Conservation (phyloP, 768 basidiomycete species). For the Mrakia frigida region DNA sequence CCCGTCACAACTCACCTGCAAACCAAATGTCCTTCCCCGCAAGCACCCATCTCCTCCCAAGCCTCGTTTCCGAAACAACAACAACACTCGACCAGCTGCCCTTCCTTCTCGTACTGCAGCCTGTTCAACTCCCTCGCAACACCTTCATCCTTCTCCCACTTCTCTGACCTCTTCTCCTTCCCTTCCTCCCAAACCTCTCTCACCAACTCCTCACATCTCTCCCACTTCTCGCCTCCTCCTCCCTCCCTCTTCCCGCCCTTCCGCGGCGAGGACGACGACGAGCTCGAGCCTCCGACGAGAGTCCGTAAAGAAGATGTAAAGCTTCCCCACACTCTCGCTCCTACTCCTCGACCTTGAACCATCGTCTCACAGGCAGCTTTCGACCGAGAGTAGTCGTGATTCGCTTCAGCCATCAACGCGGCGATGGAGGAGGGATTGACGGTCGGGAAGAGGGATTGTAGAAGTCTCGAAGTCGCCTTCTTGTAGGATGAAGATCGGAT, state of each 20-base stretch:
- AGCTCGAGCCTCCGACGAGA: neutral
- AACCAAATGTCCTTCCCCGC: constrained; percentile 25
- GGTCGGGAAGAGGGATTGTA: neutral
- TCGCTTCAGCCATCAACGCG: constrained; percentile 18
- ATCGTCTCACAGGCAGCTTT: constrained; percentile 3
- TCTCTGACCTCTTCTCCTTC: neutral
- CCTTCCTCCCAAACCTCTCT: constrained; percentile 18
- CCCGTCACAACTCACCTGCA: constrained; percentile 14
- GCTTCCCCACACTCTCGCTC: constrained; percentile 9
- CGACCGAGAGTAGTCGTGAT: constrained; percentile 13
- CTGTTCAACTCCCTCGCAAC: constrained; percentile 16
- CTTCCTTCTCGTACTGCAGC: constrained; percentile 1
- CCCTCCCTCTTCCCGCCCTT: neutral
- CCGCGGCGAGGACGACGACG: neutral
- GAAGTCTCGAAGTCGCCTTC: neutral
- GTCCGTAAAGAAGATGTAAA: constrained; percentile 5
- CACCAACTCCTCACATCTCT: constrained; percentile 4
- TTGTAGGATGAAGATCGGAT: constrained; percentile 20
- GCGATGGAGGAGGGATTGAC: constrained; percentile 6
- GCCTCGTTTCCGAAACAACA: constrained; percentile 29
- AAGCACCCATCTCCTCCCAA: constrained; percentile 31
- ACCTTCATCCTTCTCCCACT: neutral
- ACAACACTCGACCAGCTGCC: constrained; percentile 24
- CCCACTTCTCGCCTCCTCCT: neutral
- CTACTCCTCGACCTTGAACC: constrained; percentile 1